These are phyloP conservation scores for Acacia concinna DNA, from an alignment of 331 rosid genomes.

Conservation along the genomic window DNA sequence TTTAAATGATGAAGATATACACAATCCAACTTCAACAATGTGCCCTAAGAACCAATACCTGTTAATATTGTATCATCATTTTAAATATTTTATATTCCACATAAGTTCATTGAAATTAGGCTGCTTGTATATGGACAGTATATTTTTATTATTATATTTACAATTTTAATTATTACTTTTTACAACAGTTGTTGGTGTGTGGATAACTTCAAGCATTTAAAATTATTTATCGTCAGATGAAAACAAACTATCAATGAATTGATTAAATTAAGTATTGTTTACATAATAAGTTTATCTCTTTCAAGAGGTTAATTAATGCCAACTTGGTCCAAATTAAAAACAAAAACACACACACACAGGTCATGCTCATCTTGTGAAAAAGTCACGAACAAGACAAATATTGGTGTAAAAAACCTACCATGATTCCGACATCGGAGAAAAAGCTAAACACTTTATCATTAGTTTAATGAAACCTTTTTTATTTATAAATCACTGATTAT, in stretches of 20 bases:
- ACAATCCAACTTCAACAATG: no score
- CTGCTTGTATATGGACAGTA: neutral
- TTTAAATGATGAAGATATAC: no score
- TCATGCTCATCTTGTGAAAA: neutral
- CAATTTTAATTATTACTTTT: neutral
- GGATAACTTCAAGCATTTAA: neutral
- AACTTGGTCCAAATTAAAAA: neutral
- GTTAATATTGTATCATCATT: neutral
- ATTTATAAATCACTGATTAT: neutral
- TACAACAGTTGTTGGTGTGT: neutral
- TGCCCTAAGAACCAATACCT: no score
- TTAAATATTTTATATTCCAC: neutral
- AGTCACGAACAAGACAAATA: slow-evolving; percentile 9
- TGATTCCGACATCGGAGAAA: neutral
- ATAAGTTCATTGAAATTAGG: neutral
- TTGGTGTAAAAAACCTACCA: slow-evolving; percentile 1
- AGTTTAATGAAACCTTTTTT: neutral
- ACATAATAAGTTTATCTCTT: neutral
- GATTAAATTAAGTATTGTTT: neutral
- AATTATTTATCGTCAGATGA: no score
- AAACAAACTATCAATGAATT: neutral
- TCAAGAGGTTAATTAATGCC: neutral
- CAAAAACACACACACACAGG: no score
- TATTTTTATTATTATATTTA: neutral
- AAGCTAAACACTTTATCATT: neutral